These are phyloP conservation scores for Yarrowia hollandica DNA, from an alignment of 805 yeast species.

Conservation along the genomic window DNA sequence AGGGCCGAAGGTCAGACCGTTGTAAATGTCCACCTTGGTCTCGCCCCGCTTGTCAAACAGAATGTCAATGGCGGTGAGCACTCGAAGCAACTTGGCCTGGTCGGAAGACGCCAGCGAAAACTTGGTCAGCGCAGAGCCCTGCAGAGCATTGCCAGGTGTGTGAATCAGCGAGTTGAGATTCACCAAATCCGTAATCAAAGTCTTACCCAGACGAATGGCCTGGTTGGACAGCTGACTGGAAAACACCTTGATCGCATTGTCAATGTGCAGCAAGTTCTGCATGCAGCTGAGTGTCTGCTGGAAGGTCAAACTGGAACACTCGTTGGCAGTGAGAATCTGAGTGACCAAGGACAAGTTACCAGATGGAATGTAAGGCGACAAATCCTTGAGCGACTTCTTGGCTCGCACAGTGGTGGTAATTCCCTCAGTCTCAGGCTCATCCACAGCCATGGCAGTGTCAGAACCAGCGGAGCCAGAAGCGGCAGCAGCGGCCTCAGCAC, in stretches of 20 bases:
- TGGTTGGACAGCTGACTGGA: constrained; percentile 64
- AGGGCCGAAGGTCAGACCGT: constrained; percentile 66
- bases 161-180: constrained; percentile 27
- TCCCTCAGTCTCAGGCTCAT: constrained; percentile 13
- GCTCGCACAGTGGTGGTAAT: neutral
- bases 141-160: constrained; percentile 47
- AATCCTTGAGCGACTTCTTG: constrained; percentile 21
- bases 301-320: constrained; percentile 81
- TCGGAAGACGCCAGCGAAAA: constrained; percentile 81
- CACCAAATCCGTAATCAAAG: constrained; percentile 55
- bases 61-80: constrained; percentile 84
- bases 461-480: neutral
- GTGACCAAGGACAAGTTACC: constrained; percentile 62
- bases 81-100: constrained; percentile 83
- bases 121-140: constrained; percentile 56
- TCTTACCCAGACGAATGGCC: constrained; percentile 60
- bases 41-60: constrained; percentile 52
- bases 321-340: constrained; percentile 70
- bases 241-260: constrained; percentile 62
- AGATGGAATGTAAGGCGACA: constrained; percentile 63
- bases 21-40: constrained; percentile 49
- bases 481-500: neutral
- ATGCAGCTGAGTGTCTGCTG: constrained; percentile 79
- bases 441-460: neutral
- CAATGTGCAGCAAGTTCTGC: constrained; percentile 67